Evolutionary conservation across 2,329 filamentous ascomycete genomes (phyloP).

Genomic region (Aspergillus glaucus): DNA sequence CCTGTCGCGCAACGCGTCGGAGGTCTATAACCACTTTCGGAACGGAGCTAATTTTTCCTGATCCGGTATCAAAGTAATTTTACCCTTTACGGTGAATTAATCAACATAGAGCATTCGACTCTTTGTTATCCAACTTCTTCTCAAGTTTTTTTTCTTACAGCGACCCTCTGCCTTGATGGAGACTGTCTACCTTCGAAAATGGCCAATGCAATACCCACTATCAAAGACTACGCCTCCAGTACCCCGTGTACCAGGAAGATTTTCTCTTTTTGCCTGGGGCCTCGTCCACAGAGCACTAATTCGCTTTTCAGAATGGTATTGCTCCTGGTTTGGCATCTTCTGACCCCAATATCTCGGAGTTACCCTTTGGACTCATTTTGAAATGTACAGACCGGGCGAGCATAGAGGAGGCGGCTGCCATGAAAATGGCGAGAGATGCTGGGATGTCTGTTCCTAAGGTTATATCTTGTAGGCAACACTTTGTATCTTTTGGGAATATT

Average conservation of each 20-base stretch:
- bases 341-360: slow-evolving; percentile 22
- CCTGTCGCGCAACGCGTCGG: too few species aligned
- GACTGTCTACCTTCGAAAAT: slow-evolving; percentile 2
- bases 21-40: too few species aligned
- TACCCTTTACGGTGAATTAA: too few species aligned
- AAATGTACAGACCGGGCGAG: slow-evolving; percentile 34
- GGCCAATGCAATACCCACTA: slow-evolving; percentile 11
- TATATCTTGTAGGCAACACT: slow-evolving; percentile 19
- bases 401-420: slow-evolving; percentile 30
- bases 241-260: slow-evolving; percentile 13
- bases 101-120: too few species aligned
- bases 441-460: slow-evolving; percentile 32
- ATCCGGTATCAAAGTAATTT: too few species aligned
- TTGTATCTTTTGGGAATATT: too few species aligned
- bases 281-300: slow-evolving; percentile 23
- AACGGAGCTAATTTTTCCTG: too few species aligned
- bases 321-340: slow-evolving; percentile 19
- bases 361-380: slow-evolving; percentile 36
- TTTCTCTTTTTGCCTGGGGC: slow-evolving; percentile 18
- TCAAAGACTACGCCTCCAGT: slow-evolving; percentile 17
- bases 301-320: slow-evolving; percentile 27
- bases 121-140: too few species aligned
- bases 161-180: too few species aligned
- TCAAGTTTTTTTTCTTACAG: too few species aligned
- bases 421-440: slow-evolving; percentile 29